phyloP scores from a whole-genome alignment of 306 rosid genomes.

The Prunus davidiana region DNA sequence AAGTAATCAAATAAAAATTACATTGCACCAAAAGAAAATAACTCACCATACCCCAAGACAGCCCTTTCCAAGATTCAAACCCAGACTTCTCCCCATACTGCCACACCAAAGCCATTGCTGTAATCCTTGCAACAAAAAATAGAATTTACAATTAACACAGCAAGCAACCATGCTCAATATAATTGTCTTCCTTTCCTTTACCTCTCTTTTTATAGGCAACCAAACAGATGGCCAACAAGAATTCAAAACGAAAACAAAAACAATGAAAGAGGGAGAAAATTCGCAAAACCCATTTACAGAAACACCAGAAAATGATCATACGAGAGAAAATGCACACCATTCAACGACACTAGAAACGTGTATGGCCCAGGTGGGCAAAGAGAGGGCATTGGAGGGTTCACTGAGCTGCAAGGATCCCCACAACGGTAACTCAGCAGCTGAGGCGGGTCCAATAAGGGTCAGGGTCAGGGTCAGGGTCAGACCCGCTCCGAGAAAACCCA shows the following conservation, averaged over 20 bases:
- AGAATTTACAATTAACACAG: background rate
- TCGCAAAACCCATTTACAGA: background rate
- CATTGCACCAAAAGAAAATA: background rate
- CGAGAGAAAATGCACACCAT: conserved; percentile 40
- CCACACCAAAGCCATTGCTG: conserved; percentile 98
- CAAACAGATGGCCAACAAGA: background rate
- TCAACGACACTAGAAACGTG: conserved; percentile 90
- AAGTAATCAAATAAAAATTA: background rate
- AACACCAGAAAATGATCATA: background rate
- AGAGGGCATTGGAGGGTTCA: conserved; percentile 89
- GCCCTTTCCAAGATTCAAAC: conserved; percentile 84
- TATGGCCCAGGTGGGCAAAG: conserved; percentile 93
- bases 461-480: conserved; percentile 45
- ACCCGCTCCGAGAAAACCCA: conserved; percentile 48
- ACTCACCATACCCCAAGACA: conserved; percentile 96
- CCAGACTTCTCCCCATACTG: conserved; percentile 79
- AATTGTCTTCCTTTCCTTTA: background rate
- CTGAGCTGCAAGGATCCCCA: conserved; percentile 42
- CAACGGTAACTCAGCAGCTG: conserved; percentile 41
- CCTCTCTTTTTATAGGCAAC: background rate
- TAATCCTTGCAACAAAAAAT: conserved; percentile 47
- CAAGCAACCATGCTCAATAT: background rate
- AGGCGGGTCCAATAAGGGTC: conserved; percentile 47
- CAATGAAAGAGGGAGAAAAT: background rate
- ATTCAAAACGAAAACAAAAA: background rate